A percentile compares a stretch with the other conserved stretches of the same genome.
These are phyloP conservation scores for Mallotus nudiflorus DNA, from an alignment of 345 rosid genomes.

Conservation along the genomic window DNA sequence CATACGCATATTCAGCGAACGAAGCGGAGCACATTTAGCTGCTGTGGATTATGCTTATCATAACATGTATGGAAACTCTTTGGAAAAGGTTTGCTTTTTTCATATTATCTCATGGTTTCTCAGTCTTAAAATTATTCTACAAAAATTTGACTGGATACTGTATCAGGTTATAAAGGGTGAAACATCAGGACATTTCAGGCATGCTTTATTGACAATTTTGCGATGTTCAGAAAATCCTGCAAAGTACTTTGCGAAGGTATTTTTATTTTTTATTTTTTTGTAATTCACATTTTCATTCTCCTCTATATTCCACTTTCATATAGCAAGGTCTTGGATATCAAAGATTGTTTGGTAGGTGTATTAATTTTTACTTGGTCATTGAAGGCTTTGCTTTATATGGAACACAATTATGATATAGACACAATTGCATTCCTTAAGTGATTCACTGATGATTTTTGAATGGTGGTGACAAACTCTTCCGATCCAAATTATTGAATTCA, in stretches of 20 bases:
- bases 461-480: too few species aligned
- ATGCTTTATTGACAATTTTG: slow-evolving; percentile 52
- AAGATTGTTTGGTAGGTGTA: neutral
- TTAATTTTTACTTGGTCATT: neutral
- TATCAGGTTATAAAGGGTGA: slow-evolving; percentile 60
- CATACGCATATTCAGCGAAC: slow-evolving; percentile 49
- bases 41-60: slow-evolving; percentile 45
- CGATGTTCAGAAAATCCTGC: slow-evolving; percentile 59
- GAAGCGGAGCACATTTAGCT: slow-evolving; percentile 65
- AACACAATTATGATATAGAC: too few species aligned
- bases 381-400: neutral
- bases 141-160: neutral
- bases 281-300: neutral
- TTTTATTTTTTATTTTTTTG: neutral
- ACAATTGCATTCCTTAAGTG: too few species aligned
- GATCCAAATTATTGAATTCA: too few species aligned
- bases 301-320: neutral
- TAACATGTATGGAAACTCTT: slow-evolving; percentile 43
- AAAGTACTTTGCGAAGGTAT: slow-evolving; percentile 56
- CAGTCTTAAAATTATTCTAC: neutral
- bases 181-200: slow-evolving; percentile 59
- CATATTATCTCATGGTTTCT: neutral
- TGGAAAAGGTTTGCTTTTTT: slow-evolving; percentile 50
- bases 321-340: neutral
- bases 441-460: too few species aligned